Conservation (phyloP, 352 stramenopile species). For the Pythium volutum region DNA sequence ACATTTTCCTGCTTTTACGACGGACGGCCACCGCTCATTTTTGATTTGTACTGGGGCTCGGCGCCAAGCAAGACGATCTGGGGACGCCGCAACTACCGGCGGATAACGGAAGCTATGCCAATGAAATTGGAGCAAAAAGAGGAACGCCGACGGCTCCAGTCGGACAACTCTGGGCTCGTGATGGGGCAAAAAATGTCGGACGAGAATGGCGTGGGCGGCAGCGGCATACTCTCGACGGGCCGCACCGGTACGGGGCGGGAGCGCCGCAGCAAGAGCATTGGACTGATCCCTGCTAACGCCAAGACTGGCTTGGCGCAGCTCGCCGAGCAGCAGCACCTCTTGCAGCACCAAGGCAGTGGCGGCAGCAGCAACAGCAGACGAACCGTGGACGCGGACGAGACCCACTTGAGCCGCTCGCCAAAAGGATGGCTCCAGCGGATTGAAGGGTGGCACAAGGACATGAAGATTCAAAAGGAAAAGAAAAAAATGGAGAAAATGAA, state of each 20-base stretch:
- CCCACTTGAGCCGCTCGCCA: conserved; percentile 47
- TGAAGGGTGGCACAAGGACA: conserved; percentile 78
- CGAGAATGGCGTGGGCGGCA: too few relatives aligned
- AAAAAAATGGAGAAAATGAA: conserved; percentile 71
- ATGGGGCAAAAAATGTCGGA: conserved; percentile 16
- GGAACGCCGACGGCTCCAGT: conserved; percentile 40
- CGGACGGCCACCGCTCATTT: conserved; percentile 29
- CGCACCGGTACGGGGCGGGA: conserved; percentile 13
- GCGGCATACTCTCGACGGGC: conserved; percentile 1
- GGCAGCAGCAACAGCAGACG: not conserved
- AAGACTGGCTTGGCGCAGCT: conserved; percentile 25
- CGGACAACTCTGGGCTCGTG: conserved; percentile 26
- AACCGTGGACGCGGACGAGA: conserved; percentile 27
- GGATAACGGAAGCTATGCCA: conserved; percentile 31
- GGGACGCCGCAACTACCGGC: conserved; percentile 45
- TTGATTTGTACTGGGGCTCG: conserved; percentile 67
- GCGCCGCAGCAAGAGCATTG: conserved; percentile 71
- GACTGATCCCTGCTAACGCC: conserved; percentile 40
- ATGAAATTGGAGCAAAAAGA: conserved; percentile 27
- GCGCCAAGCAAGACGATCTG: conserved; percentile 59
- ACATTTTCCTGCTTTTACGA: conserved; percentile 65
- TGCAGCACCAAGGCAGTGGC: too few relatives aligned
- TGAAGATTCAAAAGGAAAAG: conserved; percentile 75
- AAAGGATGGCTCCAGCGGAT: conserved; percentile 77
- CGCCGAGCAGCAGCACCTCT: not conserved